phyloP scores from a whole-genome alignment of 208 protist genomes.

The Acanthamoeba royreba region DNA sequence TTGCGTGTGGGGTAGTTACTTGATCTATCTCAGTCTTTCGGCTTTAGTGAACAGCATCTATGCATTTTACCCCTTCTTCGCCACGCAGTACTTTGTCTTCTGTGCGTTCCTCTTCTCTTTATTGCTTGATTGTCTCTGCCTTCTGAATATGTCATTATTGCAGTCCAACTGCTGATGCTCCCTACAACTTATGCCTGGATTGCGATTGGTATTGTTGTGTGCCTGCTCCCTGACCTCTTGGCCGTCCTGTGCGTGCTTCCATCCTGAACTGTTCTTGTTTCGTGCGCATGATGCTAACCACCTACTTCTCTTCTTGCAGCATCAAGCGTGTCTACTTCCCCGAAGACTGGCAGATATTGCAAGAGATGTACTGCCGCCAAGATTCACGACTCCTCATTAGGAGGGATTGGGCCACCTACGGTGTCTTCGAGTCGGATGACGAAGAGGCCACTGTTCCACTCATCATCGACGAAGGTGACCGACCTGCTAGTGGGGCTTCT shows the following conservation, averaged over 20 bases:
- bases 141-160: background rate
- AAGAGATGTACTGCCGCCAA: background rate
- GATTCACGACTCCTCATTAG: background rate
- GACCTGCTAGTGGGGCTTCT: no score
- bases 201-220: background rate
- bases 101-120: background rate
- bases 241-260: background rate
- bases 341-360: conserved; percentile 1
- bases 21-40: background rate
- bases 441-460: background rate
- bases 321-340: background rate
- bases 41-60: background rate
- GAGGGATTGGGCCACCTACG: background rate
- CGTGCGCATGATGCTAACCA: background rate
- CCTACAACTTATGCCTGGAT: background rate
- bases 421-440: background rate
- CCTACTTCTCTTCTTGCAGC: background rate
- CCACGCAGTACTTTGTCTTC: background rate
- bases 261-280: no score
- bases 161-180: background rate
- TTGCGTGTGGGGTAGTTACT: background rate
- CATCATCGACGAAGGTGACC: background rate
- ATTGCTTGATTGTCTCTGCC: background rate
- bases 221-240: background rate
- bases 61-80: background rate